phyloP scores from a whole-genome alignment of 1,284 basidiomycete species.

The Coniferiporia sulphurascens region DNA sequence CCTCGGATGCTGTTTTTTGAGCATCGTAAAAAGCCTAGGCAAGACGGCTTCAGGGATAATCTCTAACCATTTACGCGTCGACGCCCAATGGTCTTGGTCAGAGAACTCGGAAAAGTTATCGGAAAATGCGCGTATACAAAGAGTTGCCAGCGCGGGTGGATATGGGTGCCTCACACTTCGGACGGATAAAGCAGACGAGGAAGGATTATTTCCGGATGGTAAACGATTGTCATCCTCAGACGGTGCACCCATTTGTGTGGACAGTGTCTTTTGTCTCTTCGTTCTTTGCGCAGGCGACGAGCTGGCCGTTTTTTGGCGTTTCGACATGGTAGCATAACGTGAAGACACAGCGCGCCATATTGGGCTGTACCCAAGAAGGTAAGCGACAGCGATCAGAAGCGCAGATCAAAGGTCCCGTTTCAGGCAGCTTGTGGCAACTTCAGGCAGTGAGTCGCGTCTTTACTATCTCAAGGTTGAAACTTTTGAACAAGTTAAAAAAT shows the following conservation, averaged over 20 bases:
- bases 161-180: slow-evolving; percentile 32
- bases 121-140: slow-evolving; percentile 53
- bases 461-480: too few relatives aligned
- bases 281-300: neutral
- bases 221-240: slow-evolving; percentile 13
- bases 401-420: neutral
- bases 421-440: too few relatives aligned
- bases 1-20: slow-evolving; percentile 45
- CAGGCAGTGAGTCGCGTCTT: too few relatives aligned
- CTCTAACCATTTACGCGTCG: slow-evolving; percentile 37
- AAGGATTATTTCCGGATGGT: slow-evolving; percentile 32
- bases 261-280: neutral
- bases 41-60: slow-evolving; percentile 48
- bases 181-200: slow-evolving; percentile 47
- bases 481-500: too few relatives aligned
- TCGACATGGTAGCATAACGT: slow-evolving; percentile 8
- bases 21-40: slow-evolving; percentile 45
- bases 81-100: slow-evolving; percentile 35
- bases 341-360: neutral
- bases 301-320: slow-evolving; percentile 1
- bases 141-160: slow-evolving; percentile 40
- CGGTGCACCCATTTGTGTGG: slow-evolving; percentile 5
- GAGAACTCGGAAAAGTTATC: slow-evolving; percentile 38
- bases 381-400: neutral
- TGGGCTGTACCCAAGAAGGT: neutral